phyloP scores from a whole-genome alignment of 352 stramenopile genomes.

The Globisporangium megalacanthum region DNA sequence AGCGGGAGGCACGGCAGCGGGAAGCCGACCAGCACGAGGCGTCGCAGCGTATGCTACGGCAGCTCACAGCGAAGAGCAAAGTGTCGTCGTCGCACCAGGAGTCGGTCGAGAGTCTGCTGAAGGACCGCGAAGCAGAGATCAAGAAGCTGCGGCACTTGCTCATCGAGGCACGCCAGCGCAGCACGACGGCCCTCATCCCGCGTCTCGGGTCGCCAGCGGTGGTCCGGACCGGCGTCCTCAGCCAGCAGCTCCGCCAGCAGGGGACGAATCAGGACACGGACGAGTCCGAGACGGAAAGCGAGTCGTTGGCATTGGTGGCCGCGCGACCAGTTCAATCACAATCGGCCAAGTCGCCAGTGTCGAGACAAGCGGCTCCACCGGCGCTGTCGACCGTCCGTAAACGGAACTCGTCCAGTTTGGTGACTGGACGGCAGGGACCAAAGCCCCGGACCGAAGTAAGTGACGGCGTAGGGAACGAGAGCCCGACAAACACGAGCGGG shows the following conservation, averaged over 20 bases:
- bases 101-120: conserved; percentile 53
- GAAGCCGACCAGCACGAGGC: conserved; percentile 66
- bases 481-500: conserved; percentile 2
- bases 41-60: conserved; percentile 51
- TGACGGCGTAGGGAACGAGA: neutral
- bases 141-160: conserved; percentile 70
- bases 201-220: conserved; percentile 30
- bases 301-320: neutral
- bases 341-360: neutral
- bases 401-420: conserved; percentile 14
- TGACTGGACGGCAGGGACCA: conserved; percentile 5
- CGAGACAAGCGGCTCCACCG: neutral
- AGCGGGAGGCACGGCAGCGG: conserved; percentile 61
- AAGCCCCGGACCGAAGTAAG: conserved; percentile 10
- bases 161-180: conserved; percentile 65
- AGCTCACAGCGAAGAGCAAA: conserved; percentile 62
- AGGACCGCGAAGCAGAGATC: conserved; percentile 77
- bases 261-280: conserved; percentile 27
- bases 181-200: conserved; percentile 68
- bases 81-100: conserved; percentile 68
- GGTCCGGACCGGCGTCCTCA: neutral
- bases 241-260: neutral
- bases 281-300: conserved; percentile 23
- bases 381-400: conserved; percentile 4
- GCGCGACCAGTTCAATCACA: no score